Conservation (phyloP, 164 flowering plant genomes). For the grape (Vitis vinifera) region DNA sequence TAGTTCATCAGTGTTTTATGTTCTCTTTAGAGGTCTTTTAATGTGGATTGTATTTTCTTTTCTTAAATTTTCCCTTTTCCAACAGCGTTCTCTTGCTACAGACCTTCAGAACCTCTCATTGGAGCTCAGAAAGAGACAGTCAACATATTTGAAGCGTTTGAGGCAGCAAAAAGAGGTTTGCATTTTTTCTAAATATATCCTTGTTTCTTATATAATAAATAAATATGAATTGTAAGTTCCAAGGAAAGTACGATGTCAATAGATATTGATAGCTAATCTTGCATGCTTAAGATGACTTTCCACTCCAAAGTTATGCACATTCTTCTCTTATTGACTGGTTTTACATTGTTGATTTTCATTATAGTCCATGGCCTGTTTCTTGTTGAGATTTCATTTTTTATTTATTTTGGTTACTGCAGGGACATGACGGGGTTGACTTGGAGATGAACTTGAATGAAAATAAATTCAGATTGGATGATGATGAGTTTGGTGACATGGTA, state of each 20-base stretch:
- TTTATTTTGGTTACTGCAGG: slow-evolving; percentile 33
- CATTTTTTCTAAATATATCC: background rate
- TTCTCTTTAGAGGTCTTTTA: background rate
- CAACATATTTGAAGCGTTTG: slow-evolving; percentile 85
- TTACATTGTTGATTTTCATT: too few species aligned
- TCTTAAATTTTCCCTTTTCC: slow-evolving; percentile 9
- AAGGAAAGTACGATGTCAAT: too few species aligned
- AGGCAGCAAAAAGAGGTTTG: slow-evolving; percentile 87
- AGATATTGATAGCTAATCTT: too few species aligned
- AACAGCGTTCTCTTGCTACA: slow-evolving; percentile 93
- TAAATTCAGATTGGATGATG: slow-evolving; percentile 51
- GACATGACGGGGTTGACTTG: slow-evolving; percentile 79
- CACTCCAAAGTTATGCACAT: too few species aligned
- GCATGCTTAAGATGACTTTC: too few species aligned
- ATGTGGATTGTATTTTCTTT: slow-evolving; percentile 9
- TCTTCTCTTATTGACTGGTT: too few species aligned
- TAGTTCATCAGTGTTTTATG: too few species aligned
- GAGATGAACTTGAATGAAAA: slow-evolving; percentile 76
- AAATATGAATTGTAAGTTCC: too few species aligned
- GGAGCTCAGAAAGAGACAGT: slow-evolving; percentile 93
- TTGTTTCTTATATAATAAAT: too few species aligned
- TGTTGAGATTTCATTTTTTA: too few species aligned
- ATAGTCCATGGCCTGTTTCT: too few species aligned
- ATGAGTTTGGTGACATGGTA: slow-evolving; percentile 71
- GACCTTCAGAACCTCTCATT: slow-evolving; percentile 91